Base-by-base conservation (phyloP, 345 rosid genomes). In the Salix brachista region DNA sequence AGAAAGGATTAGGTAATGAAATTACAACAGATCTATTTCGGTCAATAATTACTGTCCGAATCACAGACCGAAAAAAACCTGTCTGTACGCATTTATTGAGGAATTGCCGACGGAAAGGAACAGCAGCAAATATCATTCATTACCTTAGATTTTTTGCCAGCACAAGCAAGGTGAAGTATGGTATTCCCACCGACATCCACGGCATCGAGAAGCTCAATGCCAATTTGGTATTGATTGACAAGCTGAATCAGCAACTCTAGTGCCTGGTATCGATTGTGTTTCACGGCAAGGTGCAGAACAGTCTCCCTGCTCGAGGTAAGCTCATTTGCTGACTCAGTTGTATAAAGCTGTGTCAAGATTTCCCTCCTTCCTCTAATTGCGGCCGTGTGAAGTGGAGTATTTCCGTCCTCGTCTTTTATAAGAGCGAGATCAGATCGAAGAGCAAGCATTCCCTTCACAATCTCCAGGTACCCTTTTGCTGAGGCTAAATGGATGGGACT, bases 401-500 rank as follows among this genome's bases (percentile, higher is more conserved):
- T 71, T 17, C 74, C 74, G 7, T 52, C 42, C 6, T 18, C 41
- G 13, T 50, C 74, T 16, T 56, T 34, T 13, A 4, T 34, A 18
- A 12, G 8, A 71, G 61, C 18, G 19, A 50, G 30, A 52, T 50
- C 74, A 50, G 74, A 39, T 46, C 32, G 52, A 13, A 3, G 39
- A 70, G 1, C 19, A 32, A 70, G 19, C 74, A 70, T 46, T 18
- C 8, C 37, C 32, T 17, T 8, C 44, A 46, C 74, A 0, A 28
- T 70, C 36, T 70, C 62, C 17, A n/a, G 1, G 36, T 52, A 18
- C 21, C 74, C 74, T 13, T 70, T 52, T 46, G 74, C 56, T 2
- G 74, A 23, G 23, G 74, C 74, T 37, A 70, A 3, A 56, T 70
- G 74, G 34, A 70, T 54, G n/a, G 74, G 74, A 5, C 25, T 13